A percentile compares a stretch with the other conserved stretches of the same genome.
Evolutionary conservation across 1,139 yeast species (phyloP).

Genomic region (Saccharomyces hybrid): DNA sequence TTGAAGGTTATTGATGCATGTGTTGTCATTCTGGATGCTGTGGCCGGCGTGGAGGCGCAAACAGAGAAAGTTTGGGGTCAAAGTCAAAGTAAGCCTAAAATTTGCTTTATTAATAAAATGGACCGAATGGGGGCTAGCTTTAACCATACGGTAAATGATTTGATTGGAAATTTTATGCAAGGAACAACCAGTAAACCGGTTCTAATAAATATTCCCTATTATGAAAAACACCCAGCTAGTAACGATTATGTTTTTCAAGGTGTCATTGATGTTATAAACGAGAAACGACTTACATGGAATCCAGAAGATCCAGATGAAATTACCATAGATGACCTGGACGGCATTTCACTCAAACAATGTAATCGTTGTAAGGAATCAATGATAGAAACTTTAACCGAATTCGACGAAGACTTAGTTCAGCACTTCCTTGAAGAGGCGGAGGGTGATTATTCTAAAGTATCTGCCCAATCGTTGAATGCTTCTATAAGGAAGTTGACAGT

Average conservation of each 20-base stretch:
- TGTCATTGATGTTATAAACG: slow-evolving; percentile 72
- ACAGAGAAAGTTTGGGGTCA: slow-evolving; percentile 97
- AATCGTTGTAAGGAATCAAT: slow-evolving; percentile 60
- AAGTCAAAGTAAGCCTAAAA: slow-evolving; percentile 64
- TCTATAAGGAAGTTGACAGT: slow-evolving; percentile 64
- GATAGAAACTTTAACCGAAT: slow-evolving; percentile 76
- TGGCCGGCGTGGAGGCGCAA: slow-evolving; percentile 98
- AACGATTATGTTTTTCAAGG: slow-evolving; percentile 52
- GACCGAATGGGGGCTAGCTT: slow-evolving; percentile 95
- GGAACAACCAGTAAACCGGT: slow-evolving; percentile 55
- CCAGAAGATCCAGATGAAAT: slow-evolving; percentile 35
- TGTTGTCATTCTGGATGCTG: slow-evolving; percentile 86
- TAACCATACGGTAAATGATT: slow-evolving; percentile 80
- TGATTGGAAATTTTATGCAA: slow-evolving; percentile 53
- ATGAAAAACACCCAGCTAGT: slow-evolving; percentile 39
- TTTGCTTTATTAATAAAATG: slow-evolving; percentile 88
- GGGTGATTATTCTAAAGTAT: slow-evolving; percentile 56
- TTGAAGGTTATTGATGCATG: slow-evolving; percentile 90
- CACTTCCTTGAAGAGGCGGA: slow-evolving; percentile 64
- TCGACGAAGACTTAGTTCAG: slow-evolving; percentile 71
- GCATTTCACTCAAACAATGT: slow-evolving; percentile 43
- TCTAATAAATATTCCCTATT: slow-evolving; percentile 65
- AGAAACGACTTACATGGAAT: slow-evolving; percentile 60
- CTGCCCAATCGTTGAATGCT: slow-evolving; percentile 42
- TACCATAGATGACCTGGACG: slow-evolving; percentile 26